Evolutionary conservation across 2,329 filamentous ascomycete species (phyloP).

Genomic region (Aspergillus fructus): DNA sequence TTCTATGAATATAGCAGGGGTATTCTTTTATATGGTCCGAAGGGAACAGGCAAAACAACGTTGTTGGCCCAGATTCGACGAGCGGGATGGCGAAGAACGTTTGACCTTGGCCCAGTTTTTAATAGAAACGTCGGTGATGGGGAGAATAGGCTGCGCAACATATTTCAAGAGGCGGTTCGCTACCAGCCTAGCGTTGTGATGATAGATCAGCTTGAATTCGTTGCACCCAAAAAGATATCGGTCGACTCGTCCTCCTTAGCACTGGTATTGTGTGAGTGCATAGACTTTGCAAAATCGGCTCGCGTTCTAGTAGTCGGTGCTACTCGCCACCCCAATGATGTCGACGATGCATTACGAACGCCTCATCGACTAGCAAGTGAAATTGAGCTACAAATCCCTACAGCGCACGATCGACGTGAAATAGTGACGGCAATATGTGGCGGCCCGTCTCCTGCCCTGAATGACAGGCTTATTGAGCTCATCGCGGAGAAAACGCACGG

Average conservation of each 20-base stretch:
- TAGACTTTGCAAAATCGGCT: slow-evolving; percentile 43
- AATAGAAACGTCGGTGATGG: slow-evolving; percentile 40
- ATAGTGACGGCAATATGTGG: slow-evolving; percentile 65
- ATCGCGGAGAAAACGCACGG: slow-evolving; percentile 79
- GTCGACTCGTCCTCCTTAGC: slow-evolving; percentile 41
- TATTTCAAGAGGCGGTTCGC: slow-evolving; percentile 67
- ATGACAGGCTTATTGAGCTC: slow-evolving; percentile 55
- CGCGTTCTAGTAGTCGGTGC: slow-evolving; percentile 73
- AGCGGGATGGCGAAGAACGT: slow-evolving; percentile 69
- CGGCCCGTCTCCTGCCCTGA: slow-evolving; percentile 47
- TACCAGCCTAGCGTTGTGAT: slow-evolving; percentile 74
- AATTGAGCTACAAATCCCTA: slow-evolving; percentile 75
- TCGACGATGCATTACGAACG: slow-evolving; percentile 68
- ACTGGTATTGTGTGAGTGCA: slow-evolving; percentile 40
- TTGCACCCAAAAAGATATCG: slow-evolving; percentile 61
- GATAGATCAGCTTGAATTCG: slow-evolving; percentile 72
- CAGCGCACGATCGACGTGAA: slow-evolving; percentile 66
- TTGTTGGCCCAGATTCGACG: slow-evolving; percentile 67
- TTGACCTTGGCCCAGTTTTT: slow-evolving; percentile 44
- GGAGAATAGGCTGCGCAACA: slow-evolving; percentile 60
- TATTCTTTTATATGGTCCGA: slow-evolving; percentile 75
- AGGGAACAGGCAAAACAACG: slow-evolving; percentile 80
- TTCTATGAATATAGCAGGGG: slow-evolving; percentile 52
- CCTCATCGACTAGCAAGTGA: slow-evolving; percentile 64
- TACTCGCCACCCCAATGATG: slow-evolving; percentile 68